phyloP scores from a whole-genome alignment of 2,329 filamentous ascomycete genomes.

The Monosporascus sp. region DNA sequence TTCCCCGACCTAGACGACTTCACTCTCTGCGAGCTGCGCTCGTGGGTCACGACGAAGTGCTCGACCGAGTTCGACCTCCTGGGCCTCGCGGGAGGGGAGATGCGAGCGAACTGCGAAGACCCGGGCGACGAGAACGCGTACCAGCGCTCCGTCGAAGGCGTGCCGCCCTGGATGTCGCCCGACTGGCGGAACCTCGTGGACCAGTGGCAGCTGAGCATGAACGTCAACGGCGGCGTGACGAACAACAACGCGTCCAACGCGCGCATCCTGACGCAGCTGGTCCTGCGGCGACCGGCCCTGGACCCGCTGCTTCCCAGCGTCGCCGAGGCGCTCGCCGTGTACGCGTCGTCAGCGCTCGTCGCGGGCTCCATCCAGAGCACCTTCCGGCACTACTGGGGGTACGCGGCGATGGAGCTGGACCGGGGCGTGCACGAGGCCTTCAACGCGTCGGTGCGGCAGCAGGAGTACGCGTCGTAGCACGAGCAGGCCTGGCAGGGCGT shows the following conservation, averaged over 20 bases:
- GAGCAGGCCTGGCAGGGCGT: slow-evolving; percentile 53
- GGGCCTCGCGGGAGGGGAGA: slow-evolving; percentile 49
- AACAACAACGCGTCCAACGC: slow-evolving; percentile 54
- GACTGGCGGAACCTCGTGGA: slow-evolving; percentile 53
- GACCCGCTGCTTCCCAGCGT: slow-evolving; percentile 55
- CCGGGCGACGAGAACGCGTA: slow-evolving; percentile 50
- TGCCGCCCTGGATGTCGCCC: slow-evolving; percentile 24
- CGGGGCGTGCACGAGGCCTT: slow-evolving; percentile 52
- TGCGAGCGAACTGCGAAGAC: slow-evolving; percentile 59
- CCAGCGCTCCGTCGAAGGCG: slow-evolving; percentile 32
- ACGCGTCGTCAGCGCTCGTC: slow-evolving; percentile 62
- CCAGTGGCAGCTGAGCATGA: slow-evolving; percentile 49
- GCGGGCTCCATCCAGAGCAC: slow-evolving; percentile 53
- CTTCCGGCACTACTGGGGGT: slow-evolving; percentile 53
- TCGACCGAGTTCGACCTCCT: slow-evolving; percentile 56
- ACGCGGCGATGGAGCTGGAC: slow-evolving; percentile 32
- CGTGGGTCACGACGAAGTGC: slow-evolving; percentile 59
- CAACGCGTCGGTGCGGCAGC: slow-evolving; percentile 55
- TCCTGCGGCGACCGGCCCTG: slow-evolving; percentile 37
- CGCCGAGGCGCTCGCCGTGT: slow-evolving; percentile 68
- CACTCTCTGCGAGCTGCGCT: slow-evolving; percentile 62
- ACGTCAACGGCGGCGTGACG: slow-evolving; percentile 49
- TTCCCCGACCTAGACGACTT: slow-evolving; percentile 38
- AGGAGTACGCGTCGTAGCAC: slow-evolving; percentile 67
- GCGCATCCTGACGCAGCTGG: slow-evolving; percentile 51